A percentile compares a stretch with the other conserved stretches of the same genome.
Conservation (phyloP, 2,329 filamentous ascomycete species). For the Piedraia hortae region DNA sequence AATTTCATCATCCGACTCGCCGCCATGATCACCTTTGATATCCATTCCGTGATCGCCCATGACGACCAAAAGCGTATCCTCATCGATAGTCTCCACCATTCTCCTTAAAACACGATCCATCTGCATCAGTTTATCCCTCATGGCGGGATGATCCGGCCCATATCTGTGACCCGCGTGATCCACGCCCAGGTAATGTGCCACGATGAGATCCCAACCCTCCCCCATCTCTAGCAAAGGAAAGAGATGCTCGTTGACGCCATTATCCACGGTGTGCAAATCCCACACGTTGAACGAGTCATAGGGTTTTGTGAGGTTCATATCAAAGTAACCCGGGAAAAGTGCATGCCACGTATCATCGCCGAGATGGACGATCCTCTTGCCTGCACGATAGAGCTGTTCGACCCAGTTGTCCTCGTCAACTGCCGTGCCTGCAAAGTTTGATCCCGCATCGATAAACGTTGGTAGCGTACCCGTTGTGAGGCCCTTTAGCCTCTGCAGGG, state of each 20-base stretch:
- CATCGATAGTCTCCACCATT: slow-evolving; percentile 45
- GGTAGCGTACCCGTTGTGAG: slow-evolving; percentile 84
- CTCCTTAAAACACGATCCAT: slow-evolving; percentile 62
- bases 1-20: slow-evolving; percentile 87
- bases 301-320: slow-evolving; percentile 54
- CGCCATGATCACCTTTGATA: slow-evolving; percentile 87
- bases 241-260: slow-evolving; percentile 76
- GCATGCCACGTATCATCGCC: slow-evolving; percentile 97
- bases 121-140: slow-evolving; percentile 69
- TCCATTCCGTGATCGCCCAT: slow-evolving; percentile 99
- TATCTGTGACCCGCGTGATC: slow-evolving; percentile 95
- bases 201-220: slow-evolving; percentile 69
- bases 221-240: slow-evolving; percentile 50
- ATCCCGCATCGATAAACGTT: slow-evolving; percentile 79
- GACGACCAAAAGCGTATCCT: slow-evolving; percentile 67
- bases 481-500: slow-evolving; percentile 74
- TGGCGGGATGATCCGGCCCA: slow-evolving; percentile 73
- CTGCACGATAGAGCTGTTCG: slow-evolving; percentile 32
- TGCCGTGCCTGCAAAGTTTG: slow-evolving; percentile 79
- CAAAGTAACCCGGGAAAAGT: slow-evolving; percentile 81
- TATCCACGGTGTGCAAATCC: slow-evolving; percentile 90
- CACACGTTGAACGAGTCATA: slow-evolving; percentile 98
- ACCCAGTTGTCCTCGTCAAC: slow-evolving; percentile 79
- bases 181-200: slow-evolving; percentile 82
- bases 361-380: slow-evolving; percentile 64